These are phyloP conservation scores for Aspergillus brasiliensis DNA, from an alignment of 2,329 filamentous ascomycete genomes.

Conservation along the genomic window DNA sequence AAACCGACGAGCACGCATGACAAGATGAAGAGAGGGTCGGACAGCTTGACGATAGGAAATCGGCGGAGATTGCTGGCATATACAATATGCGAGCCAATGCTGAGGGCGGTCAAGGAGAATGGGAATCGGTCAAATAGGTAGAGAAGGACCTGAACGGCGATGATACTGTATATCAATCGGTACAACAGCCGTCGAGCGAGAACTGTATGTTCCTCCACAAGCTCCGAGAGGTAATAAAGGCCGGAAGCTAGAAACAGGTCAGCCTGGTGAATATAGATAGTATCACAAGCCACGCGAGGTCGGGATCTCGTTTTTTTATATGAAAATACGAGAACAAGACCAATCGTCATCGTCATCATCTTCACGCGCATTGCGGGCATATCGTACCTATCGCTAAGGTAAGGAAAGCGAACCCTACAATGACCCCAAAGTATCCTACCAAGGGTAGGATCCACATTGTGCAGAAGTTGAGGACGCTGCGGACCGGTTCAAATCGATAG, in stretches of 20 bases:
- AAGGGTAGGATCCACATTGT: slow-evolving; percentile 95
- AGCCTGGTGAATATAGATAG: neutral
- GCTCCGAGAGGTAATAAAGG: slow-evolving; percentile 95
- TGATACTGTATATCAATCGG: slow-evolving; percentile 80
- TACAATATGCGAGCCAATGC: slow-evolving; percentile 76
- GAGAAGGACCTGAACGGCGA: slow-evolving; percentile 72
- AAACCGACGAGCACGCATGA: slow-evolving; percentile 83
- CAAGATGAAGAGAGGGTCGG: slow-evolving; percentile 80
- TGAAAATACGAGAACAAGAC: neutral
- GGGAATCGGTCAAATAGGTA: slow-evolving; percentile 85
- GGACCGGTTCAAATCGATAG: neutral
- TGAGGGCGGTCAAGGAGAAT: slow-evolving; percentile 70
- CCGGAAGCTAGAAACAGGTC: slow-evolving; percentile 71
- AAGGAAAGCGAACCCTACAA: slow-evolving; percentile 89
- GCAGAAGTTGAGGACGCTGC: neutral
- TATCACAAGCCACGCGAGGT: too few species aligned
- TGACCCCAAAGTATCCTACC: slow-evolving; percentile 82
- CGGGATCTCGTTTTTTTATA: neutral
- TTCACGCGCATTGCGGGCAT: neutral
- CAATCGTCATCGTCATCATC: neutral
- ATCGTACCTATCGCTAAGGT: slow-evolving; percentile 81
- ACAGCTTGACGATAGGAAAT: slow-evolving; percentile 78
- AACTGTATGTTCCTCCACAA: slow-evolving; percentile 97
- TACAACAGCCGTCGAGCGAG: slow-evolving; percentile 84
- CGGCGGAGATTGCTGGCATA: slow-evolving; percentile 84